These are phyloP conservation scores for Sedum album DNA, from an alignment of 164 flowering plant species.

Conservation along the genomic window DNA sequence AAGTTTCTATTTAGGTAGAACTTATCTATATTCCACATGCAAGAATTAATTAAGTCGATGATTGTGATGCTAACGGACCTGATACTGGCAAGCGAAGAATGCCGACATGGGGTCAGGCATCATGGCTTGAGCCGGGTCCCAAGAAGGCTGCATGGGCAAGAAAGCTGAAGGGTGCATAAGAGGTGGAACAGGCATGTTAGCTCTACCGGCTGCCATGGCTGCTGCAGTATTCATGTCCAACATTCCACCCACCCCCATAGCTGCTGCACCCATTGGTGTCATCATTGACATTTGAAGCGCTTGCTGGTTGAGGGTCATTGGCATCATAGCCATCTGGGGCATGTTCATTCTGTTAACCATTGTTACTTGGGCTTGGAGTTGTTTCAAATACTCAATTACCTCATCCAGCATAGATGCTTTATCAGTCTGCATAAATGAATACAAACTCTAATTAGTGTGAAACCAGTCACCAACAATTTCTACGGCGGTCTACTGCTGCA, in stretches of 20 bases:
- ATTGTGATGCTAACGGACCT: conserved; percentile 23
- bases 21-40: background rate
- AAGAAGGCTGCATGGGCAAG: conserved; percentile 27
- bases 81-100: conserved; percentile 47
- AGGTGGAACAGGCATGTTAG: conserved; percentile 36
- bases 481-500: background rate
- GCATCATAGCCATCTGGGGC: conserved; percentile 48
- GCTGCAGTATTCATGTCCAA: conserved; percentile 45
- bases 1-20: background rate
- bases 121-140: conserved; percentile 31
- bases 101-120: conserved; percentile 50
- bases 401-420: too few species aligned
- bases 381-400: conserved; percentile 81
- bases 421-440: conserved; percentile 48
- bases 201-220: conserved; percentile 15
- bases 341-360: conserved; percentile 58
- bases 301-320: conserved; percentile 40
- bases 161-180: conserved; percentile 39
- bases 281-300: conserved; percentile 78
- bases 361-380: conserved; percentile 67
- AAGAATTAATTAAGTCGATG: background rate
- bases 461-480: background rate
- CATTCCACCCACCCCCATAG: conserved; percentile 43
- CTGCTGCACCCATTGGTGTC: conserved; percentile 24
- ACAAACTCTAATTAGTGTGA: background rate